These are phyloP conservation scores for Phalaenopsis aphrodite DNA, from an alignment of 106 monocot species.

Conservation along the genomic window DNA sequence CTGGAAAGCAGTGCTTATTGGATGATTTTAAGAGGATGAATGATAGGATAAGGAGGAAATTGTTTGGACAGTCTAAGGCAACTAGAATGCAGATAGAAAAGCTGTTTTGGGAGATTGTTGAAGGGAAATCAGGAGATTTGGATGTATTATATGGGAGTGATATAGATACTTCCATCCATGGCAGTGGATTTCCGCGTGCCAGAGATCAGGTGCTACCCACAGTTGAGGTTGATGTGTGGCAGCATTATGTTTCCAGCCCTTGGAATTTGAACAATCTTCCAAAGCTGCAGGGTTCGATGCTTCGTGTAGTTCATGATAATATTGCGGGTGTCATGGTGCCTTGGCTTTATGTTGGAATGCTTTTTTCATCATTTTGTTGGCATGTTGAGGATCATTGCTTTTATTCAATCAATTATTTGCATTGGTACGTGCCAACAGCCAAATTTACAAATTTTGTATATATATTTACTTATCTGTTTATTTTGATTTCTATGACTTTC, in stretches of 20 bases:
- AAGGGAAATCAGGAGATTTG: constrained; percentile 63
- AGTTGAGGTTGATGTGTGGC: constrained; percentile 39
- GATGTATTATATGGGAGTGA: constrained; percentile 84
- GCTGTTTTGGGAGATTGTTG: constrained; percentile 80
- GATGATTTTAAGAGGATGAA: constrained; percentile 37
- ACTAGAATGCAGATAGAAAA: constrained; percentile 49
- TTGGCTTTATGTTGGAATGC: constrained; percentile 86
- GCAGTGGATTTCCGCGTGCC: constrained; percentile 57
- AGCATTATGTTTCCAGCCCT: constrained; percentile 39
- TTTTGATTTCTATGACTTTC: not conserved
- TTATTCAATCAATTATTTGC: constrained; percentile 86
- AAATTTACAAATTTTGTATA: not conserved
- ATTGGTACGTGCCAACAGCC: constrained; percentile 45
- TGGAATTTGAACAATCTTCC: constrained; percentile 91
- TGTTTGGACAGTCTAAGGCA: constrained; percentile 38
- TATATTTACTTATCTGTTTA: not conserved
- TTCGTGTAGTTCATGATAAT: constrained; percentile 53
- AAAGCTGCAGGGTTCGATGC: constrained; percentile 69
- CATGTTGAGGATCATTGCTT: constrained; percentile 90
- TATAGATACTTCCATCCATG: constrained; percentile 59
- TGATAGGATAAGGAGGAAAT: constrained; percentile 51
- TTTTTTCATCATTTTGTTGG: constrained; percentile 93
- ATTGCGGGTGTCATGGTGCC: constrained; percentile 87
- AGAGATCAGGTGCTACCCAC: constrained; percentile 21
- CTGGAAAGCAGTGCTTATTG: constrained; percentile 41